Conservation (phyloP, 2,329 filamentous ascomycete genomes). For the Rhinocladiella similis region DNA sequence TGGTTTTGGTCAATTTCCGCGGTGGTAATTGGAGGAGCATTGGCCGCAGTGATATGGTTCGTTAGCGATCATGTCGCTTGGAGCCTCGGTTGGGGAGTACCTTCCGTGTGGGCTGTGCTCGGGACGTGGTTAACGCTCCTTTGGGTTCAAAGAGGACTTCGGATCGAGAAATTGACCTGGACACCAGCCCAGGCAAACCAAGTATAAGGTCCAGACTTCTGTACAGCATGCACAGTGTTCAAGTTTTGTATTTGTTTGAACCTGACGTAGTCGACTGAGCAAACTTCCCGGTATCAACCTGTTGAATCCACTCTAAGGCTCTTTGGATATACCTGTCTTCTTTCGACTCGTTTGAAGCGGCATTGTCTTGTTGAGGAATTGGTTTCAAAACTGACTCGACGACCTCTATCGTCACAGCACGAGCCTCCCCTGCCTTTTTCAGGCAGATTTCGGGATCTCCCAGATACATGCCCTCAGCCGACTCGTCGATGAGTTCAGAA, state of each 20-base stretch:
- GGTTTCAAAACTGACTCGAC: conserved; percentile 24
- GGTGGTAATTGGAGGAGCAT: conserved; percentile 46
- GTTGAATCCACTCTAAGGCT: conserved; percentile 33
- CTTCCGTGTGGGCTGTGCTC: conserved; percentile 41
- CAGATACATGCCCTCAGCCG: conserved; percentile 48
- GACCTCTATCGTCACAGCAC: conserved; percentile 27
- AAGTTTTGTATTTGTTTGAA: not conserved
- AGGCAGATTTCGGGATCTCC: conserved; percentile 34
- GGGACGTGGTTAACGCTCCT: conserved; percentile 48
- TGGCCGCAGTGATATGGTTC: conserved; percentile 49
- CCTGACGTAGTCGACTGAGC: not conserved
- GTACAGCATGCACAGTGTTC: not conserved
- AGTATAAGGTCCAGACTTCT: not conserved
- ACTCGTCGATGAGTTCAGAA: conserved; percentile 46
- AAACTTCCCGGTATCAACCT: conserved; percentile 23
- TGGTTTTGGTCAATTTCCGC: conserved; percentile 56
- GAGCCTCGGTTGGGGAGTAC: conserved; percentile 44
- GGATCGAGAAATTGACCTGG: conserved; percentile 46
- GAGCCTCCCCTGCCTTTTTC: conserved; percentile 29
- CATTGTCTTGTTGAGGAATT: not conserved
- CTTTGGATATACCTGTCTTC: conserved; percentile 36
- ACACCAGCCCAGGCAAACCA: not conserved
- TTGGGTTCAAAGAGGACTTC: conserved; percentile 46
- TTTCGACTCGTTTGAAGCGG: conserved; percentile 24
- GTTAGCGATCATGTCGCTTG: conserved; percentile 50